Evolutionary conservation across 164 flowering plant genomes (phyloP).

Genomic region (Vitis vinifera): DNA sequence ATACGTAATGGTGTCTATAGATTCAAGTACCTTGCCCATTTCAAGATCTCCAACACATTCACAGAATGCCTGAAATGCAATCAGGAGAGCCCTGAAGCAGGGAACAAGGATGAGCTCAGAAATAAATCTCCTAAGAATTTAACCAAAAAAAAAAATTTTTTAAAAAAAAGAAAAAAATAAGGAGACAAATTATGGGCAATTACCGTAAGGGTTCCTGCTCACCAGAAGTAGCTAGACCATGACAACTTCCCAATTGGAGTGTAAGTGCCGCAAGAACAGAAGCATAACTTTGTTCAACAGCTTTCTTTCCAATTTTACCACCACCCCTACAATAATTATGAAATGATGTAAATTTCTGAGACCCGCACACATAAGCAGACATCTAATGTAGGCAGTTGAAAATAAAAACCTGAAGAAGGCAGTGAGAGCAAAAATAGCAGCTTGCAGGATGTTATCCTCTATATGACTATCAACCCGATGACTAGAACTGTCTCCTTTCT

Average conservation of each 20-base stretch:
- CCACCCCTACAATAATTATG: conserved; percentile 70
- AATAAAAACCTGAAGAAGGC: conserved; percentile 77
- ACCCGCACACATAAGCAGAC: neutral
- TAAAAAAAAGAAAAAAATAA: no score
- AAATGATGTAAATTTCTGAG: conserved; percentile 4
- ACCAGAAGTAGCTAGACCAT: conserved; percentile 65
- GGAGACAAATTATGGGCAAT: neutral
- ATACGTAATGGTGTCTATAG: neutral
- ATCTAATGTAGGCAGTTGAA: neutral
- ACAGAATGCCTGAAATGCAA: conserved; percentile 93
- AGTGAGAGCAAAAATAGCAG: conserved; percentile 81
- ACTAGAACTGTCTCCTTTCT: conserved; percentile 47
- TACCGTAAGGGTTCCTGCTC: conserved; percentile 80
- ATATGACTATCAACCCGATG: conserved; percentile 28
- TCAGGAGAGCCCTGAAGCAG: conserved; percentile 60
- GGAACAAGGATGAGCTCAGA: conserved; percentile 1
- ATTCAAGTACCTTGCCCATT: conserved; percentile 87
- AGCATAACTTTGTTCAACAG: conserved; percentile 83
- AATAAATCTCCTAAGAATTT: neutral
- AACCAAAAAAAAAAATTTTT: neutral
- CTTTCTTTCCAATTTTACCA: conserved; percentile 86
- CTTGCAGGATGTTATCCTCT: conserved; percentile 63
- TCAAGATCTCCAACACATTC: conserved; percentile 99
- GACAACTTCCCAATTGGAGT: conserved; percentile 85
- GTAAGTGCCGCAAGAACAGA: conserved; percentile 73